These are phyloP conservation scores for Nicotiana noctiflora DNA, from an alignment of 257 asterid genomes.

Conservation along the genomic window DNA sequence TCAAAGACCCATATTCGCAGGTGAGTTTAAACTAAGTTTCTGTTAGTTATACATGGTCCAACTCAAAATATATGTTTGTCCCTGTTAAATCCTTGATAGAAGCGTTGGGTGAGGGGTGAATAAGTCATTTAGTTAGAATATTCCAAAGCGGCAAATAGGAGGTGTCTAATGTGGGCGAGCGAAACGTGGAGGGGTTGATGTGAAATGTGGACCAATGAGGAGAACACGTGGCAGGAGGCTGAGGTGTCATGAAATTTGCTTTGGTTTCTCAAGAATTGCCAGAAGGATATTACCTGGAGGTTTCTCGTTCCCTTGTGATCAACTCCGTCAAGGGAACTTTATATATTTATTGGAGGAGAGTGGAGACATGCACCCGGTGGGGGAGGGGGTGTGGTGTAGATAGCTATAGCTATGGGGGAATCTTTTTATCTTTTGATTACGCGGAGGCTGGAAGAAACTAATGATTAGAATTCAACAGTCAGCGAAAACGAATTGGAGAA, in stretches of 20 bases:
- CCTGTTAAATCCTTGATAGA: neutral
- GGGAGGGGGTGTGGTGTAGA: too few species aligned
- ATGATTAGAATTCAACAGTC: neutral
- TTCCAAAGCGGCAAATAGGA: neutral
- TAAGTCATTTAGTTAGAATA: neutral
- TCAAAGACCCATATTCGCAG: neutral
- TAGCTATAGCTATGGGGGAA: neutral
- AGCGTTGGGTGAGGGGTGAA: neutral
- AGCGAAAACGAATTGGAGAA: neutral
- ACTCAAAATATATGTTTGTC: neutral
- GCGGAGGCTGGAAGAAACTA: neutral
- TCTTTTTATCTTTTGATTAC: neutral
- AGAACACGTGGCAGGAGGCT: neutral
- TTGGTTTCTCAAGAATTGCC: neutral
- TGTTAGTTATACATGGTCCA: neutral
- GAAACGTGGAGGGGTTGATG: neutral
- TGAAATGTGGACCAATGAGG: slow-evolving; percentile 14
- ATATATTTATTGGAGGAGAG: too few species aligned
- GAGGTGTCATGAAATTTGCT: slow-evolving; percentile 11
- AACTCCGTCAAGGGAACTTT: slow-evolving; percentile 2
- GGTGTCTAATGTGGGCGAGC: neutral
- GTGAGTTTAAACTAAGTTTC: slow-evolving; percentile 19
- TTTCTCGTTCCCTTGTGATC: slow-evolving; percentile 23
- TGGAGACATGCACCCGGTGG: too few species aligned
- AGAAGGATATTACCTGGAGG: slow-evolving; percentile 16